Evolutionary conservation across 495 filamentous ascomycete species (phyloP).

Genomic region (Xylaria cubensis): DNA sequence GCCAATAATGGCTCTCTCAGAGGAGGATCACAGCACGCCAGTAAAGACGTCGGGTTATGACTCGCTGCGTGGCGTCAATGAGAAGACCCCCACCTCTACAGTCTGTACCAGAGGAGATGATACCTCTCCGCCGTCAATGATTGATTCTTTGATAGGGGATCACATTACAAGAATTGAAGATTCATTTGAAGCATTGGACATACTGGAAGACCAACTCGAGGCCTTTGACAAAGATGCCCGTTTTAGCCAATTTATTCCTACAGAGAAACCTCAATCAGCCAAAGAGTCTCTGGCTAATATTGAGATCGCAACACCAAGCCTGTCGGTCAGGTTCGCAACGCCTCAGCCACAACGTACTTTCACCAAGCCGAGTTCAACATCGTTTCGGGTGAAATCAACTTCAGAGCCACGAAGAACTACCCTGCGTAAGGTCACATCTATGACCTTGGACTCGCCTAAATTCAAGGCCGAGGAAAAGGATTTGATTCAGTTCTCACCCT

Average conservation of each 20-base stretch:
- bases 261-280: constrained; percentile 34
- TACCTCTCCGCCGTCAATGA: constrained; percentile 21
- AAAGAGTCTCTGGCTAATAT: constrained; percentile 31
- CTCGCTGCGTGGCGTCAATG: constrained; percentile 13
- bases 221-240: constrained; percentile 52
- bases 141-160: constrained; percentile 41
- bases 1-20: constrained; percentile 9
- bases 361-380: constrained; percentile 23
- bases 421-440: constrained; percentile 45
- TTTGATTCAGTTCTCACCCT: constrained; percentile 27
- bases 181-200: constrained; percentile 71
- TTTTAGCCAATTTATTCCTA: constrained; percentile 46
- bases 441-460: constrained; percentile 38
- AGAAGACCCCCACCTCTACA: constrained; percentile 24
- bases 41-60: background rate
- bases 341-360: constrained; percentile 37
- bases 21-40: constrained; percentile 10
- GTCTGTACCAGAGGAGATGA: constrained; percentile 29
- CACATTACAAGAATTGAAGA: constrained; percentile 67
- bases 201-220: constrained; percentile 71
- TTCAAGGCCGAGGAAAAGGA: constrained; percentile 40
- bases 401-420: constrained; percentile 38
- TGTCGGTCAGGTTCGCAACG: constrained; percentile 31
- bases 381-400: constrained; percentile 36
- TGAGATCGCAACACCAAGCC: constrained; percentile 24